A percentile compares a stretch with the other conserved stretches of the same genome.
Conservation (phyloP, 768 basidiomycete genomes). For the Mrakia gelida region DNA sequence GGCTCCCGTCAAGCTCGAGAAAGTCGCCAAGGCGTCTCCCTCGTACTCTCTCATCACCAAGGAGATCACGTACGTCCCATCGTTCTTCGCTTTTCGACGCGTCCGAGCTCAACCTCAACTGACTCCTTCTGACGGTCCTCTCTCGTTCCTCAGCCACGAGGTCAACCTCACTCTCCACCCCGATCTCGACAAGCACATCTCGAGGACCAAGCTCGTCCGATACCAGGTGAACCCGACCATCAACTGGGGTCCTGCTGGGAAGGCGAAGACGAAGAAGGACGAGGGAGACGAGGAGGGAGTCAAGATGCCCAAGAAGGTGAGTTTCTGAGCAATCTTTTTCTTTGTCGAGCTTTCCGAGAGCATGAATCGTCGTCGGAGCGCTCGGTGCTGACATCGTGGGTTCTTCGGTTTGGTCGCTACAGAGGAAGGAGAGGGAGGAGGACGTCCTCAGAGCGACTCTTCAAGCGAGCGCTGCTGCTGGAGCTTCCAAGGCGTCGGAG, state of each 20-base stretch:
- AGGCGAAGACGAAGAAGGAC: slow-evolving; percentile 38
- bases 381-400: not conserved
- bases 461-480: not conserved
- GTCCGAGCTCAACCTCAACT: not conserved
- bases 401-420: not conserved
- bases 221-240: slow-evolving; percentile 77
- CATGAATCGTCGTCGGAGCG: not conserved
- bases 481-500: not conserved
- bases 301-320: not conserved
- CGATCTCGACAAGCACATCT: slow-evolving; percentile 56
- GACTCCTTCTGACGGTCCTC: not conserved
- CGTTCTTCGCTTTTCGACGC: not conserved
- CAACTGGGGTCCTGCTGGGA: slow-evolving; percentile 80
- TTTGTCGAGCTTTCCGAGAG: not conserved
- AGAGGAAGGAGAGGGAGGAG: slow-evolving; percentile 1
- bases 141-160: slow-evolving; percentile 34
- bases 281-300: not conserved
- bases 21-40: slow-evolving; percentile 70
- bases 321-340: not conserved
- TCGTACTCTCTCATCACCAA: slow-evolving; percentile 52
- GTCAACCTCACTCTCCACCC: slow-evolving; percentile 78
- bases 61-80: slow-evolving; percentile 18
- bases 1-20: slow-evolving; percentile 78
- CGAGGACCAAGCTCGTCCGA: slow-evolving; percentile 70
- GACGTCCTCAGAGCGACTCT: not conserved